A percentile compares a stretch with the other conserved stretches of the same genome.
phyloP scores from a whole-genome alignment of 2,329 filamentous ascomycete species.

The Apiospora hydei region DNA sequence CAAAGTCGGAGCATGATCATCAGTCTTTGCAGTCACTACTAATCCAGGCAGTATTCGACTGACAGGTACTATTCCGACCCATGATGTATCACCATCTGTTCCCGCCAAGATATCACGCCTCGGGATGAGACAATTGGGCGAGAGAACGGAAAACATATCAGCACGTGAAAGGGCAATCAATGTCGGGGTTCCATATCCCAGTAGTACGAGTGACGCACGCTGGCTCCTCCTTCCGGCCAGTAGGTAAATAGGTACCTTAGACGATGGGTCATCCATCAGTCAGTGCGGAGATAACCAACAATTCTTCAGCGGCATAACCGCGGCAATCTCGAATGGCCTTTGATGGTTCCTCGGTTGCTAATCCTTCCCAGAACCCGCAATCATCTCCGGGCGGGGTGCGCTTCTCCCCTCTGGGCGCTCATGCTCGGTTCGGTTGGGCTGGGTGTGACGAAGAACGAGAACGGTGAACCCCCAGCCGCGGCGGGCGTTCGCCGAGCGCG shows the following conservation, averaged over 20 bases:
- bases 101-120: neutral
- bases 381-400: neutral
- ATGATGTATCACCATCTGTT: too few relatives aligned
- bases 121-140: neutral
- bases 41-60: neutral
- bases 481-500: neutral
- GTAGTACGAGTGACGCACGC: too few relatives aligned
- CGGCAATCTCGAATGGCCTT: too few relatives aligned
- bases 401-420: neutral
- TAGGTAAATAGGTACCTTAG: too few relatives aligned
- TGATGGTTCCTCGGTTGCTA: neutral
- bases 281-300: neutral
- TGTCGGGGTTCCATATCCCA: neutral
- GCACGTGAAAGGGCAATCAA: neutral
- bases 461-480: neutral
- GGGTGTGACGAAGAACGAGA: neutral
- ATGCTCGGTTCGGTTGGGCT: neutral
- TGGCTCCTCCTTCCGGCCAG: too few relatives aligned
- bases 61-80: neutral
- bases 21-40: neutral
- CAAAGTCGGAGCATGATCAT: neutral
- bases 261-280: neutral
- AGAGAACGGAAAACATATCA: neutral
- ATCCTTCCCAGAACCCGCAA: constrained; percentile 2
- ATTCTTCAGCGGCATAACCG: neutral